Base-by-base conservation (phyloP, 345 rosid species). In the Syzygium jambos region DNA sequence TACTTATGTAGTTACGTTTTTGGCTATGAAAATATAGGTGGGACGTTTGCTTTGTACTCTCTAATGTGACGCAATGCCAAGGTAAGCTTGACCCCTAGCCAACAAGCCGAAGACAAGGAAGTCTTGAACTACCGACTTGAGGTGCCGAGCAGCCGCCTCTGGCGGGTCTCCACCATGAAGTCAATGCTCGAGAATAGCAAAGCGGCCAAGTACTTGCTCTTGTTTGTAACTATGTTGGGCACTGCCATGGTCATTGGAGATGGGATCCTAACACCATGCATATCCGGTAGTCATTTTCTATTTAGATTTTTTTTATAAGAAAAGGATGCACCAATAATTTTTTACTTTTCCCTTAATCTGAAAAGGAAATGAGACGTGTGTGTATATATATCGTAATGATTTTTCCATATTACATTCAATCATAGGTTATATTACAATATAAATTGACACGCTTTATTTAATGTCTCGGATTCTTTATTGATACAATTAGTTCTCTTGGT, bases 201-300 rank as follows among this genome's bases (percentile, higher is more conserved):
- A 46, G 5, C 25, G 6, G 87, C 86, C 54, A 89, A 88, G 65
- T 90, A 89, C 21, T 27, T 88, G 14, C 53, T 92, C 7, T 86
- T 89, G 68, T 51, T 85, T 46, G 52, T 63, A 34, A 87, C 89
- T 52, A 82, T 92, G 90, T 84, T 89, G 52, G 92, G 86, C 9
- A 91, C 90, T 4, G 86, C 93, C 78, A 91, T 92, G 92, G 89
- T 89, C 87, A 87, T 92, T 15, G 93, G 92, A 56, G 93, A 91
- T 53, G 92, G 92, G 11, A 87, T 89, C 86, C 89, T 91, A 46
- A 88, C 91, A 0, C 92, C 93, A 9, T 86, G 87, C 87, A 88
- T 89, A 5, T 90, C 92, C 25, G 89, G 89, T 90, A 84, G 11
- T 65, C 7, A 29, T 30, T 30, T 15, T 29, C 38, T 38, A 65